phyloP scores from a whole-genome alignment of 768 basidiomycete species.

The Fomitopsis pulvina region DNA sequence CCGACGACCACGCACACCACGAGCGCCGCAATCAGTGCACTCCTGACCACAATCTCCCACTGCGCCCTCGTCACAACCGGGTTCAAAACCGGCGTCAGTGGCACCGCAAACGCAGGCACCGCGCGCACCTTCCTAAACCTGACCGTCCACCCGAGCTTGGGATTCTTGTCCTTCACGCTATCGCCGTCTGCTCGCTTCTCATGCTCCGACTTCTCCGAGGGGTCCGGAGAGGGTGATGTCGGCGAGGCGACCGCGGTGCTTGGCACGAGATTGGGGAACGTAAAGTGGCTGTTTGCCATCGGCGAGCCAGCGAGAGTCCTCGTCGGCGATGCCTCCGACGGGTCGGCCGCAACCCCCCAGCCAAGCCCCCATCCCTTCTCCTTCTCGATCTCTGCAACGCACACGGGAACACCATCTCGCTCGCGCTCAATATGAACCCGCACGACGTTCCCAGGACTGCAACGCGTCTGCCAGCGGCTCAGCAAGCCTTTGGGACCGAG shows the following conservation, averaged over 20 bases:
- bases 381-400: not conserved
- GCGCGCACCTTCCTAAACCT: constrained; percentile 40
- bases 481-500: constrained; percentile 9
- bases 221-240: not conserved
- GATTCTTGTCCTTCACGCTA: not conserved
- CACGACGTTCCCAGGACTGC: constrained; percentile 22
- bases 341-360: constrained; percentile 7
- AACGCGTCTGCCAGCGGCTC: constrained; percentile 15
- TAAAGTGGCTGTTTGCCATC: not conserved
- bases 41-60: constrained; percentile 77
- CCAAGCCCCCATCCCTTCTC: constrained; percentile 2
- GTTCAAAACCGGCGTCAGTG: constrained; percentile 62
- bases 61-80: constrained; percentile 72
- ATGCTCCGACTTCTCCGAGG: not conserved
- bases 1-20: constrained; percentile 25
- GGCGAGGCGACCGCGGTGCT: not conserved
- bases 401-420: not conserved
- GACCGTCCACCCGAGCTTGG: constrained; percentile 16
- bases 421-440: constrained; percentile 2
- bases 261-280: not conserved
- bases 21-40: constrained; percentile 41
- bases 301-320: not conserved
- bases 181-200: not conserved
- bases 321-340: not conserved
- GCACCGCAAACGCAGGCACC: constrained; percentile 67